Evolutionary conservation across 352 stramenopile species (phyloP).

Genomic region (Pythium coloratum): DNA sequence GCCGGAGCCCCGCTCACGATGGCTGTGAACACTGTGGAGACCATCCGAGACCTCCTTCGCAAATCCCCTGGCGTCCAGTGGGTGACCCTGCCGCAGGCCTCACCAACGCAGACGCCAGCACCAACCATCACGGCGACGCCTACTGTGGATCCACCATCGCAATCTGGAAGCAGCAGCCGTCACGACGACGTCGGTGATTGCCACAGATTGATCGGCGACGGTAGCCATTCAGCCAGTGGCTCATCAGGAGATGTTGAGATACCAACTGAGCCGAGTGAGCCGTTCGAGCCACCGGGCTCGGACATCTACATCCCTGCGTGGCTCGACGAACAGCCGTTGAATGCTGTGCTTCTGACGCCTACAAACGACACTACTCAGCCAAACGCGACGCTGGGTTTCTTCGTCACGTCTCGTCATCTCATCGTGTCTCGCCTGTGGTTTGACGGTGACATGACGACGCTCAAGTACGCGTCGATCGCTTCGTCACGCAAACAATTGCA

Average conservation of each 20-base stretch:
- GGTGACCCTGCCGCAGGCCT: background rate
- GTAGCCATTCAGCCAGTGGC: background rate
- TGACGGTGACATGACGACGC: slow-evolving; percentile 1
- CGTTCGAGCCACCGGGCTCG: background rate
- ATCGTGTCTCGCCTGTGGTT: slow-evolving; percentile 19
- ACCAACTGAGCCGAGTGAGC: too few relatives aligned
- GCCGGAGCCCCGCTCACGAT: slow-evolving; percentile 11
- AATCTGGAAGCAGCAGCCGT: background rate
- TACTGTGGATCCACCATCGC: background rate
- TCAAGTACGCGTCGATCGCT: slow-evolving; percentile 13
- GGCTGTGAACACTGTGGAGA: slow-evolving; percentile 14
- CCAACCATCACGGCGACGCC: background rate
- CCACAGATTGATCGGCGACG: too few relatives aligned
- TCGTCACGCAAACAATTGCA: background rate
- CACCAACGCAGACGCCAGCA: background rate
- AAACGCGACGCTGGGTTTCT: slow-evolving; percentile 10
- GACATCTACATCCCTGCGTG: slow-evolving; percentile 1
- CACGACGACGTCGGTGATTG: too few relatives aligned
- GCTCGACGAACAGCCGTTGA: background rate
- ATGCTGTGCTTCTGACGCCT: slow-evolving; percentile 2
- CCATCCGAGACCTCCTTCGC: background rate
- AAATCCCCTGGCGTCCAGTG: slow-evolving; percentile 7
- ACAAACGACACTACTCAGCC: background rate
- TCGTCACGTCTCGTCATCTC: slow-evolving; percentile 23
- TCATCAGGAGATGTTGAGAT: background rate